A percentile compares a stretch with the other conserved stretches of the same genome.
Conservation (phyloP, 306 rosid genomes). For the Prunus padus region DNA sequence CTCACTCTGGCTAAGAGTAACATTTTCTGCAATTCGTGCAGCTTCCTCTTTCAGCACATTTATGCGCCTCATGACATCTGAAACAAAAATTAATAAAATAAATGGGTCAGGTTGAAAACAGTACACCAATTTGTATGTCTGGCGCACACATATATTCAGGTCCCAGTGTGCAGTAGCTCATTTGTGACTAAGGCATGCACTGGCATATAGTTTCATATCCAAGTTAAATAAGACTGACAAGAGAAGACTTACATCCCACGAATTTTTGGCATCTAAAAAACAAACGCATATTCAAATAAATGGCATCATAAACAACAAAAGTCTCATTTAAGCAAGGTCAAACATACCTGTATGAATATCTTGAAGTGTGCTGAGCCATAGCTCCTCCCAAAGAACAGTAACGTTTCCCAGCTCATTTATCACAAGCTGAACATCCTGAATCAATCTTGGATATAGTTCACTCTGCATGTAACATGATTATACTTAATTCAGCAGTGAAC, state of each 20-base stretch:
- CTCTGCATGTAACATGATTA: constrained; percentile 56
- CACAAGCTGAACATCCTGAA: constrained; percentile 92
- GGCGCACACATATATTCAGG: neutral
- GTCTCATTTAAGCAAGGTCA: constrained; percentile 10
- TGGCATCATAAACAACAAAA: constrained; percentile 21
- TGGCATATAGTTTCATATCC: neutral
- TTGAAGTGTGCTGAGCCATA: constrained; percentile 98
- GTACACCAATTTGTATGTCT: neutral
- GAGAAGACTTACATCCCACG: neutral
- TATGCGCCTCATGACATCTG: constrained; percentile 95
- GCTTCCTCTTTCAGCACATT: constrained; percentile 91
- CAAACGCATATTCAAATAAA: constrained; percentile 11
- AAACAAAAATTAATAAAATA: constrained; percentile 33
- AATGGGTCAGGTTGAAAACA: neutral
- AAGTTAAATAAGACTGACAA: neutral
- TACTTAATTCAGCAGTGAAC: constrained; percentile 21
- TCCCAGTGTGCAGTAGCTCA: neutral
- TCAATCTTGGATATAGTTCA: constrained; percentile 77
- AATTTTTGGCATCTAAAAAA: neutral
- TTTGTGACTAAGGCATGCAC: neutral
- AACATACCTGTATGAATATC: constrained; percentile 87
- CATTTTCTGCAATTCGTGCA: constrained; percentile 86
- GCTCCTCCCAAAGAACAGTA: constrained; percentile 99
- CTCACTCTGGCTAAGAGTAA: constrained; percentile 87
- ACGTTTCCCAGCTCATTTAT: constrained; percentile 93